A percentile compares a stretch with the other conserved stretches of the same genome.
Conservation (phyloP, 2,329 filamentous ascomycete genomes). For the Akanthomyces muscarius region DNA sequence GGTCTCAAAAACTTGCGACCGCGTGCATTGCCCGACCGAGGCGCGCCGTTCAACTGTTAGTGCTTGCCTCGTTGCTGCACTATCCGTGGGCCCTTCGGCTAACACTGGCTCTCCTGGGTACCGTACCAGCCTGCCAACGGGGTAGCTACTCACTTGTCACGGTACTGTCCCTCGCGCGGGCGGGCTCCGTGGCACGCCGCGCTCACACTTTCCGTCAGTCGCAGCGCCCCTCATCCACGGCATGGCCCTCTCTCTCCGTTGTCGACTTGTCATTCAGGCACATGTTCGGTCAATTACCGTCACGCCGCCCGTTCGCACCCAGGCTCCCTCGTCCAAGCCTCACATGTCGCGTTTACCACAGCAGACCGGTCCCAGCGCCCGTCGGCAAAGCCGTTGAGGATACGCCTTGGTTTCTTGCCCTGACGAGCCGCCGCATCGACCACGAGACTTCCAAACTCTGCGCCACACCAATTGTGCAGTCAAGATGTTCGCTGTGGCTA, state of each 20-base stretch:
- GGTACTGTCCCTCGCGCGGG: too few species aligned
- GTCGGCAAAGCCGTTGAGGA: background rate
- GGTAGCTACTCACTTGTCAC: background rate
- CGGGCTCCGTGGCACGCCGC: background rate
- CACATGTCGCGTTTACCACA: background rate
- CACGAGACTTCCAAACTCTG: background rate
- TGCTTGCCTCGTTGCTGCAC: background rate
- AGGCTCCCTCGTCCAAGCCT: background rate
- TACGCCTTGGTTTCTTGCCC: background rate
- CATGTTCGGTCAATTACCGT: constrained; percentile 3
- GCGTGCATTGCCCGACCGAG: constrained; percentile 11
- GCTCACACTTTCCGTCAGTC: background rate
- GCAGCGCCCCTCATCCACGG: background rate
- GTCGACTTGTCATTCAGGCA: background rate
- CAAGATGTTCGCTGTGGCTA: background rate
- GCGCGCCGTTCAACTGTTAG: background rate
- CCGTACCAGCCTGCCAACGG: background rate
- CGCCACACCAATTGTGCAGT: background rate
- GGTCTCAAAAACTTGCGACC: background rate
- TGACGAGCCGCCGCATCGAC: background rate
- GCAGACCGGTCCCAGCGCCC: background rate
- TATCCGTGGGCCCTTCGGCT: background rate
- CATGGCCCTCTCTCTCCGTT: background rate
- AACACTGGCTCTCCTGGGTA: background rate
- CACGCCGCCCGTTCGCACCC: background rate